Base-by-base conservation (phyloP, 495 filamentous ascomycete species). In the Talaromyces thailandensis region DNA sequence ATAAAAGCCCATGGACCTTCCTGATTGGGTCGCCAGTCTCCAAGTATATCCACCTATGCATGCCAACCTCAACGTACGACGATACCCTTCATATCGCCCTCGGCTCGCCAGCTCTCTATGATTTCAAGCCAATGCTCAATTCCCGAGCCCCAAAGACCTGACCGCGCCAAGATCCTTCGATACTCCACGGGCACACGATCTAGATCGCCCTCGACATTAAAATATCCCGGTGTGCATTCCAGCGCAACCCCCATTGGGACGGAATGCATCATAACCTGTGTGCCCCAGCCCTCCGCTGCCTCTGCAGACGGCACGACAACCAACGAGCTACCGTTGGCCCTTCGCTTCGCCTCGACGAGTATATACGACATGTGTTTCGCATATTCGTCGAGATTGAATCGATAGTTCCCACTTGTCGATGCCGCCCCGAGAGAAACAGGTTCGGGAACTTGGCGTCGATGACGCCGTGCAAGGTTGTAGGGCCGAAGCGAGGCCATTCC, bases 151-250 rank as follows among this genome's bases (percentile, higher is more conserved):
- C 68, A 72, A 2, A 56, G 11, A 9, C 52, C 55, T 25, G 35
- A 48, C 2, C 57, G 29, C 8, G 66, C 66, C 2, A 57, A 53
- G 2, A 29, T 52, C 18, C 55, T 60, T 11, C 18, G 26, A 14
- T 62, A 32, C 8, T 63, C 62, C 32, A 14, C 0, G 1, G 29
- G 2, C 23, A 40, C 40, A 3, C 52, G 14, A 23, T 40, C 32
- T 18, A 24, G 35, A 16, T 72, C 69, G 4, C 76, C 83, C 64
- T 86, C 79, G 11, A 61, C 67, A 32, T 80, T 87, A 56, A 77
- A 73, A 64, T 86, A 86, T 14, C 81, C 71, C 1, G 85, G 84
- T 7, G 83, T 86, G 71, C 84, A 88, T 14, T 76, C 70, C 1
- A 66, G 62, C 6, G 81, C 58, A 4, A 66, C 68, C 2, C 73